Percentiles rank a stretch among this genome's conserved stretches.
phyloP scores from a whole-genome alignment of 139 green algal species.

The Ulvella scutata region DNA sequence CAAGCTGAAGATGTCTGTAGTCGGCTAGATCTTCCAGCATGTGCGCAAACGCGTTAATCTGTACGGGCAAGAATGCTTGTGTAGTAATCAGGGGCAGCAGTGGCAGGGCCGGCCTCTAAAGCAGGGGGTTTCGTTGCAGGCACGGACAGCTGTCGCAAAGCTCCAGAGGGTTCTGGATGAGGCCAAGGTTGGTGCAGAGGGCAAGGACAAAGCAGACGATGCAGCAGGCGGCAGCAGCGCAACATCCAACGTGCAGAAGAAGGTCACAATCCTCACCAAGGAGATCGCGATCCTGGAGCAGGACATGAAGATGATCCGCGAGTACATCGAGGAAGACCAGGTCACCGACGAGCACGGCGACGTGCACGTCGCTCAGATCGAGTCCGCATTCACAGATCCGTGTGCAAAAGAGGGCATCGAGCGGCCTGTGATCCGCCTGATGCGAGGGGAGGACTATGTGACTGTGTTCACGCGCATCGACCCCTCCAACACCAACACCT shows the following conservation, averaged over 20 bases:
- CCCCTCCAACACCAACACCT: conserved; percentile 28
- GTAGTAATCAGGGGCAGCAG: not conserved
- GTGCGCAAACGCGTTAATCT: too few species aligned
- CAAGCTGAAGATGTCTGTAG: too few species aligned
- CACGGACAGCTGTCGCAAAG: not conserved
- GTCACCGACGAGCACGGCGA: conserved; percentile 19
- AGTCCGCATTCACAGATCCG: conserved; percentile 3
- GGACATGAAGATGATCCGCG: conserved; percentile 29
- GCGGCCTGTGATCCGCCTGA: conserved; percentile 45
- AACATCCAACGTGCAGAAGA: too few species aligned
- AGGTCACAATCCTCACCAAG: not conserved
- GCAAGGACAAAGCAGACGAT: not conserved
- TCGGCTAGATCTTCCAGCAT: too few species aligned
- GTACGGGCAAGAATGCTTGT: too few species aligned
- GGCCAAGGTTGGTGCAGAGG: not conserved
- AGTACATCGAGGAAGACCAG: conserved; percentile 25
- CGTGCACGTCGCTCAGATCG: conserved; percentile 10
- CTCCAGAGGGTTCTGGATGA: not conserved
- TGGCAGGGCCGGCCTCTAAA: not conserved
- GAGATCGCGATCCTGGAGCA: conserved; percentile 30
- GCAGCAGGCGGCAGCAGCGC: not conserved
- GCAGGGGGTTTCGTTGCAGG: not conserved
- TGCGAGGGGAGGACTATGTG: conserved; percentile 9
- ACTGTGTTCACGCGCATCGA: conserved; percentile 57
- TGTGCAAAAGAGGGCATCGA: conserved; percentile 1